Conservation (phyloP, 1,139 yeast species). For the Taphrina betulina region DNA sequence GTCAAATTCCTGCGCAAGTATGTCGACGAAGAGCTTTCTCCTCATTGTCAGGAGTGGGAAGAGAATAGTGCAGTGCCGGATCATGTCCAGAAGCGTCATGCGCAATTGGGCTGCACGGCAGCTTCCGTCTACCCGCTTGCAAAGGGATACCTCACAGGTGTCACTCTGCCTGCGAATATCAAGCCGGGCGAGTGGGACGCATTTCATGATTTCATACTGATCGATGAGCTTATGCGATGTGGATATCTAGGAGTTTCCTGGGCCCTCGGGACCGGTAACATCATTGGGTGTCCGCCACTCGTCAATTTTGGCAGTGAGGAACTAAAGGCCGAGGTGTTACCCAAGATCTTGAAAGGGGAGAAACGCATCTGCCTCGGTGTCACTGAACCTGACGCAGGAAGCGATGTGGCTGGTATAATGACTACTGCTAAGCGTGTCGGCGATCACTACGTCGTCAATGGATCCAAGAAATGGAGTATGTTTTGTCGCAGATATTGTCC, state of each 20-base stretch:
- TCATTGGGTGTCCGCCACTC: constrained; percentile 48
- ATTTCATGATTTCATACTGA: constrained; percentile 78
- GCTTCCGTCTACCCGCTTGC: constrained; percentile 43
- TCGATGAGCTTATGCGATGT: constrained; percentile 53
- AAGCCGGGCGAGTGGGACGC: constrained; percentile 92
- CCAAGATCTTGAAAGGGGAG: constrained; percentile 45
- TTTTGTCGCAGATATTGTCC: constrained; percentile 43
- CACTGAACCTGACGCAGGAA: constrained; percentile 50
- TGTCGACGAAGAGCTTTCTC: constrained; percentile 47
- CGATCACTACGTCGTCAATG: constrained; percentile 49
- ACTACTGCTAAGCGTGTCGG: constrained; percentile 46
- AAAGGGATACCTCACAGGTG: constrained; percentile 56
- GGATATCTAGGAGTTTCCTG: constrained; percentile 48
- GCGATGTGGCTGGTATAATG: constrained; percentile 49
- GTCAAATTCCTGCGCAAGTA: constrained; percentile 47
- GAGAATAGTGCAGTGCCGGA: constrained; percentile 46
- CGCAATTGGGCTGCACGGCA: constrained; percentile 43
- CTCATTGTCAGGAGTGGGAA: constrained; percentile 49
- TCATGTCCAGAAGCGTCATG: constrained; percentile 29
- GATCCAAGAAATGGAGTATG: constrained; percentile 48
- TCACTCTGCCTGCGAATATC: constrained; percentile 63
- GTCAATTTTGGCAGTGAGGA: constrained; percentile 43
- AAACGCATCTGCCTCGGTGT: constrained; percentile 47
- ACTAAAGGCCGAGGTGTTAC: constrained; percentile 43
- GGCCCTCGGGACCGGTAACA: constrained; percentile 46